phyloP scores from a whole-genome alignment of 2,329 filamentous ascomycete genomes.

The Trichoderma sp. region DNA sequence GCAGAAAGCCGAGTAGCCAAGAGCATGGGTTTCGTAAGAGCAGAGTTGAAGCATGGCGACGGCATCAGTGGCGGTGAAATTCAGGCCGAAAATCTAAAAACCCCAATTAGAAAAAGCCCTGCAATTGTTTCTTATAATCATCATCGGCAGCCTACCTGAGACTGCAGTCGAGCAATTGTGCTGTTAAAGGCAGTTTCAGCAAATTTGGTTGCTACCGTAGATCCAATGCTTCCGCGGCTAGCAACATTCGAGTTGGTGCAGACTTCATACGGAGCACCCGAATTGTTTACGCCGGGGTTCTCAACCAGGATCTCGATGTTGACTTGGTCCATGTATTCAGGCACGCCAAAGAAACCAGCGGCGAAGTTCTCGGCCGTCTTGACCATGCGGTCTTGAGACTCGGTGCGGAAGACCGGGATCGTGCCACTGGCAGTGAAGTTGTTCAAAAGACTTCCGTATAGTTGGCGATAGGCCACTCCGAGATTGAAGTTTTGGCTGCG shows the following conservation, averaged over 20 bases:
- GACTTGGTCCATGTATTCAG: not conserved
- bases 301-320: conserved; percentile 3
- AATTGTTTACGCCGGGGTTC: not conserved
- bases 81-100: not conserved
- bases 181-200: not conserved
- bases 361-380: conserved; percentile 1
- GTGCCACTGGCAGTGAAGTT: conserved; percentile 10
- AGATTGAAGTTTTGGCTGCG: conserved; percentile 23
- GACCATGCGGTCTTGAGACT: conserved; percentile 12
- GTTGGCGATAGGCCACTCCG: conserved; percentile 10
- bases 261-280: not conserved
- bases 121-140: not conserved
- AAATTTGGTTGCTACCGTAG: not conserved
- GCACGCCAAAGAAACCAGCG: not conserved
- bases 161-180: not conserved
- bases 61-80: not conserved
- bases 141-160: not conserved
- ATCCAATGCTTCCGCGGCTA: conserved; percentile 4
- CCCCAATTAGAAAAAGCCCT: not conserved
- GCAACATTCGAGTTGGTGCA: not conserved
- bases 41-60: conserved; percentile 1
- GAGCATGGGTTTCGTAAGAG: conserved; percentile 3
- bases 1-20: conserved; percentile 1
- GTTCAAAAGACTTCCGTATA: conserved; percentile 2
- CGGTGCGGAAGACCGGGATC: conserved; percentile 15